phyloP scores from a whole-genome alignment of 2,329 filamentous ascomycete species.

The Chlorencoelia australis region DNA sequence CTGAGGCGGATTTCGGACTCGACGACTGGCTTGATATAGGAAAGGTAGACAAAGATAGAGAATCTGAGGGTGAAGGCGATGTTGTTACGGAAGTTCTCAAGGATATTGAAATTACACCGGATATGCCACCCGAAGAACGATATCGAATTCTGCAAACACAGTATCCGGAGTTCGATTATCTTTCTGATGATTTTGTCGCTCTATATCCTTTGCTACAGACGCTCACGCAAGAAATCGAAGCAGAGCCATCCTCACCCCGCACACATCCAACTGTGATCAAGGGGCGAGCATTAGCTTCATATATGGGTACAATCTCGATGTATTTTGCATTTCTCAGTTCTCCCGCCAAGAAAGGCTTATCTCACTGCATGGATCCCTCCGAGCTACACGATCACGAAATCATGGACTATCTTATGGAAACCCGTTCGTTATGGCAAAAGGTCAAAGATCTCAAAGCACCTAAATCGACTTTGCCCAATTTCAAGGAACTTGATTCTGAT shows the following conservation, averaged over 20 bases:
- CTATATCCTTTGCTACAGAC: slow-evolving; percentile 47
- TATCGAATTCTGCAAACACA: slow-evolving; percentile 64
- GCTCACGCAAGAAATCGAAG: slow-evolving; percentile 40
- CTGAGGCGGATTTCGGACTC: slow-evolving; percentile 85
- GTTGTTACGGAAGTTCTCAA: slow-evolving; percentile 82
- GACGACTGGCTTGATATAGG: slow-evolving; percentile 71
- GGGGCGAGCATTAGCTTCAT: slow-evolving; percentile 72
- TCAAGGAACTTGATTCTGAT: slow-evolving; percentile 13
- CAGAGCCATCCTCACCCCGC: neutral
- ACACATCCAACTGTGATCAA: slow-evolving; percentile 43
- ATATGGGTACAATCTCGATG: slow-evolving; percentile 78
- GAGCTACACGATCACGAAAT: slow-evolving; percentile 82
- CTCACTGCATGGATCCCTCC: slow-evolving; percentile 58
- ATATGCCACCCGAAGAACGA: slow-evolving; percentile 67
- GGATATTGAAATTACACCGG: slow-evolving; percentile 68
- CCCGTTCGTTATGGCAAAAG: slow-evolving; percentile 69
- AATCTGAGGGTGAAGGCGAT: too few species aligned
- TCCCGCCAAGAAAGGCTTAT: slow-evolving; percentile 47
- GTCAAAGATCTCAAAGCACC: slow-evolving; percentile 51
- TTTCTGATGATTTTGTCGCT: slow-evolving; percentile 56
- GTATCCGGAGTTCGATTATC: slow-evolving; percentile 86
- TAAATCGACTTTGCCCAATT: slow-evolving; percentile 24
- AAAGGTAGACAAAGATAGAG: slow-evolving; percentile 35
- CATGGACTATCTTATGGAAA: slow-evolving; percentile 75
- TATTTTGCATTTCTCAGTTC: slow-evolving; percentile 94